A percentile compares a stretch with the other conserved stretches of the same genome.
Conservation (phyloP, 2,329 filamentous ascomycete species). For the Verticillium isaacii region DNA sequence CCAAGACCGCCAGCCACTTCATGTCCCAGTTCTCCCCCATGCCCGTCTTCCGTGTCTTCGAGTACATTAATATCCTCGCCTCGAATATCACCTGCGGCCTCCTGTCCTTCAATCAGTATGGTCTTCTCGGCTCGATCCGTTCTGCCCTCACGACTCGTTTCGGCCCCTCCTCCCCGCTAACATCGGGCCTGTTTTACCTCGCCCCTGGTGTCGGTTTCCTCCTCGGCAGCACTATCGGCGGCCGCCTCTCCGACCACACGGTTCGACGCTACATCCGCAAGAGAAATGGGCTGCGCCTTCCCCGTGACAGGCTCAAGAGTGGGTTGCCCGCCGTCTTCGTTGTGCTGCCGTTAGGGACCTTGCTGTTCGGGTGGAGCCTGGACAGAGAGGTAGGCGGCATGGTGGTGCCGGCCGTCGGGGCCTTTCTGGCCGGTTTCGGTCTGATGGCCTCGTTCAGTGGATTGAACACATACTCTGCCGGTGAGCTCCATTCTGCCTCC, state of each 20-base stretch:
- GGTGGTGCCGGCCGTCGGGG: constrained; percentile 25
- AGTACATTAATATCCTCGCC: constrained; percentile 1
- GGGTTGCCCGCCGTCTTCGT: constrained; percentile 23
- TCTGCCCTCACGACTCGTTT: constrained; percentile 69
- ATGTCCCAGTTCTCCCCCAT: background rate
- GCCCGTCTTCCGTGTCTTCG: constrained; percentile 1
- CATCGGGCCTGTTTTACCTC: constrained; percentile 64
- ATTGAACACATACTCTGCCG: constrained; percentile 33
- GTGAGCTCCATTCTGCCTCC: constrained; percentile 13
- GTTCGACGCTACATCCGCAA: constrained; percentile 34
- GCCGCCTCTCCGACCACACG: constrained; percentile 35
- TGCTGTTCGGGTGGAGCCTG: constrained; percentile 31
- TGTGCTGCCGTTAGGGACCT: constrained; percentile 22
- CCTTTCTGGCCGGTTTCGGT: constrained; percentile 26
- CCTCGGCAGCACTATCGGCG: constrained; percentile 59
- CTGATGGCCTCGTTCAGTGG: constrained; percentile 31
- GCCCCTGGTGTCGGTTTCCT: constrained; percentile 64
- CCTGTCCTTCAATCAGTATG: constrained; percentile 35
- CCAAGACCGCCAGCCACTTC: background rate
- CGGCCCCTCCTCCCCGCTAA: constrained; percentile 54
- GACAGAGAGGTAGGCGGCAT: constrained; percentile 25
- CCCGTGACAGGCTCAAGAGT: constrained; percentile 26
- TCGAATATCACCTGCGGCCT: constrained; percentile 10
- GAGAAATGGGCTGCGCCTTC: constrained; percentile 23
- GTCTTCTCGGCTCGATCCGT: constrained; percentile 56